Evolutionary conservation across 2,329 filamentous ascomycete species (phyloP).

Genomic region (Fusarium sp.): DNA sequence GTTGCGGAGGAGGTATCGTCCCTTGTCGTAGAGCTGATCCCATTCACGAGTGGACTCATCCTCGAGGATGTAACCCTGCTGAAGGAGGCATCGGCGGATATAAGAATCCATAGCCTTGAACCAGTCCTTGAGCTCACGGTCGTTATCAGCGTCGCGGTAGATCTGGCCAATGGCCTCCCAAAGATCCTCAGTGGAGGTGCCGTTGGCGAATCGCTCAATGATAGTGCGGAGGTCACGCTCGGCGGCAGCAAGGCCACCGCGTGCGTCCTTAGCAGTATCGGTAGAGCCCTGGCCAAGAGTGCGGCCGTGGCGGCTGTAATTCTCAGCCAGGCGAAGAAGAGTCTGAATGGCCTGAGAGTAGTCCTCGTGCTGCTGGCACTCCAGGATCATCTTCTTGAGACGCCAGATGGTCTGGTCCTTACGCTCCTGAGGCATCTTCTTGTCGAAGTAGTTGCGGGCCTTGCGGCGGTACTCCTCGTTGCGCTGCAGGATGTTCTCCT

Average conservation of each 20-base stretch:
- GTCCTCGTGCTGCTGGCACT: constrained; percentile 94
- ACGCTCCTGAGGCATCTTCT: constrained; percentile 92
- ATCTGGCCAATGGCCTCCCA: constrained; percentile 86
- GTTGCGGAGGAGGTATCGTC: constrained; percentile 85
- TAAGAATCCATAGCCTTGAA: constrained; percentile 83
- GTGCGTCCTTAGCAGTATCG: constrained; percentile 77
- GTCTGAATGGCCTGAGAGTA: constrained; percentile 94
- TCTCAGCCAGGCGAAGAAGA: constrained; percentile 83
- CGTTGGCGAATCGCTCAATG: constrained; percentile 95
- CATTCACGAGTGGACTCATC: constrained; percentile 83
- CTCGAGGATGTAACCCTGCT: constrained; percentile 91
- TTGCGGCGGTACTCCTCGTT: constrained; percentile 58
- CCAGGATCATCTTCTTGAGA: constrained; percentile 95
- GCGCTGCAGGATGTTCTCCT: constrained; percentile 57
- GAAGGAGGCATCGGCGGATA: constrained; percentile 82
- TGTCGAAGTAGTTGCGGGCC: constrained; percentile 78
- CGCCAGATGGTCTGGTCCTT: constrained; percentile 93
- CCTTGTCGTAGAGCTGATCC: constrained; percentile 85
- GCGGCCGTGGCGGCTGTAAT: constrained; percentile 81
- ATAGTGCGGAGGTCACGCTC: constrained; percentile 83
- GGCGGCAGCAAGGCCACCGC: constrained; percentile 73
- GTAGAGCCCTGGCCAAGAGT: constrained; percentile 71
- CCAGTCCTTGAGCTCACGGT: constrained; percentile 89
- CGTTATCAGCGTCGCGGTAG: constrained; percentile 86
- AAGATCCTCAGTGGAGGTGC: constrained; percentile 87